These are phyloP conservation scores for Alternaria rosae DNA, from an alignment of 2,329 filamentous ascomycete genomes.

Conservation along the genomic window DNA sequence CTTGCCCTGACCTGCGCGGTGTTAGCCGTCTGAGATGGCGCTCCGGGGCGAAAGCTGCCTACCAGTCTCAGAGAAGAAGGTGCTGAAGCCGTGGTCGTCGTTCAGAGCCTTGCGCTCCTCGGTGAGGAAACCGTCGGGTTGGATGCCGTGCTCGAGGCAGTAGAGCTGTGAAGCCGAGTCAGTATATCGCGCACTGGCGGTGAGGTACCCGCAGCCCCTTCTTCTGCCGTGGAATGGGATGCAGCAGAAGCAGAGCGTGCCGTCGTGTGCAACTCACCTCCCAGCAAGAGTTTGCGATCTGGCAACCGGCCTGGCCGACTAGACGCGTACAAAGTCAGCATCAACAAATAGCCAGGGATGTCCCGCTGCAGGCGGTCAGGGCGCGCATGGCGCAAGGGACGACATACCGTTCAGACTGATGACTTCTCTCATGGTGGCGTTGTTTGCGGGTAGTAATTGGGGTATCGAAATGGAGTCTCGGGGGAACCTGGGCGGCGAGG, in stretches of 20 bases:
- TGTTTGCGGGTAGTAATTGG: slow-evolving; percentile 35
- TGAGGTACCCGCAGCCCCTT: slow-evolving; percentile 41
- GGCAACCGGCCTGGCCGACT: slow-evolving; percentile 99
- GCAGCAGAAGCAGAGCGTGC: slow-evolving; percentile 16
- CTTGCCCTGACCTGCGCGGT: slow-evolving; percentile 83
- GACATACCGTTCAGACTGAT: slow-evolving; percentile 96
- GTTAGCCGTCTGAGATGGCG: slow-evolving; percentile 30
- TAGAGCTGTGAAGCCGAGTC: slow-evolving; percentile 74
- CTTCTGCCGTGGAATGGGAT: slow-evolving; percentile 14
- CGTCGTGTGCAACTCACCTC: slow-evolving; percentile 75
- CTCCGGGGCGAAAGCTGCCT: slow-evolving; percentile 48
- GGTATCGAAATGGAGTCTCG: slow-evolving; percentile 37
- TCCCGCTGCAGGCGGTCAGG: slow-evolving; percentile 52
- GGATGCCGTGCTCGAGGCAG: slow-evolving; percentile 98
- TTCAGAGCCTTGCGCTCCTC: slow-evolving; percentile 95
- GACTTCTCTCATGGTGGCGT: slow-evolving; percentile 92
- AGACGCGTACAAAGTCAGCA: slow-evolving; percentile 64
- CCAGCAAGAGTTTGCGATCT: slow-evolving; percentile 99
- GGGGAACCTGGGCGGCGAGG: slow-evolving; percentile 27
- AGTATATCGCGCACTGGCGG: slow-evolving; percentile 42
- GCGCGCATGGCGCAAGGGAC: slow-evolving; percentile 45
- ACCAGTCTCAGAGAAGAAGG: slow-evolving; percentile 99
- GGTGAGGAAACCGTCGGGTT: slow-evolving; percentile 98
- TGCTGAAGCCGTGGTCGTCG: slow-evolving; percentile 98
- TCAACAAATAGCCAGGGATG: slow-evolving; percentile 32